Base-by-base conservation (phyloP, 2,329 filamentous ascomycete species). In the Aspergillus japonicus region DNA sequence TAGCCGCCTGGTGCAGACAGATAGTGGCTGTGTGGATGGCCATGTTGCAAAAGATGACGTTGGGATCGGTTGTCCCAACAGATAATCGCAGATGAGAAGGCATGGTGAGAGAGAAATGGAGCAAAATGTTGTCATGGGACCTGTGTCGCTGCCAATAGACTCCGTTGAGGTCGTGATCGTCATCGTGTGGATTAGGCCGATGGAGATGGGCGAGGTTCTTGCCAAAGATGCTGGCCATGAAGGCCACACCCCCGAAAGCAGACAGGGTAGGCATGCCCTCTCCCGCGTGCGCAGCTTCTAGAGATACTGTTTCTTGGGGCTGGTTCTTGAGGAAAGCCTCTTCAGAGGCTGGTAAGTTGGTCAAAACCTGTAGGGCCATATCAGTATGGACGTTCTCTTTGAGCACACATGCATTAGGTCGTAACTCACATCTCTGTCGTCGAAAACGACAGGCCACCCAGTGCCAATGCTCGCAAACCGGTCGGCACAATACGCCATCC, bases 91-190 rank as follows among this genome's bases (percentile, higher is more conserved):
- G 82, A 64, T 90, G 83, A 35, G 85, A 83, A 0, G 95, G 94
- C n/a, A 98, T 81, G 47, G 88, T 89, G 19, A 98, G 83, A 0
- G 91, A 89, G 0, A 90, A 96, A 72, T 95, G 95, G 59, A 96
- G 86, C 3, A 99, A 82, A 60, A 96, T 91, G 68, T 93, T 93
- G 74, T 98, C 95, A 80, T 98, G 87, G 23, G 87, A 83, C 35
- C 94, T 85, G 74, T 99, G 95, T 2, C 95, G 88, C 72, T 90
- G 96, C 95, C 95, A 99, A 75, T 97, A 99, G 55, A 91, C 89
- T 29, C 94, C 93, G 69, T 96, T 94, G 53, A 97, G 83, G 71
- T 98, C 92, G 68, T 91, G 83, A 62, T 96, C 94, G 50, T 87
- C 86, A 64, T 96, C 92, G 54, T 95, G 87, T 3, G 85, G 80